Conservation (phyloP, 306 rosid genomes). For the Ormosia semicastrata region DNA sequence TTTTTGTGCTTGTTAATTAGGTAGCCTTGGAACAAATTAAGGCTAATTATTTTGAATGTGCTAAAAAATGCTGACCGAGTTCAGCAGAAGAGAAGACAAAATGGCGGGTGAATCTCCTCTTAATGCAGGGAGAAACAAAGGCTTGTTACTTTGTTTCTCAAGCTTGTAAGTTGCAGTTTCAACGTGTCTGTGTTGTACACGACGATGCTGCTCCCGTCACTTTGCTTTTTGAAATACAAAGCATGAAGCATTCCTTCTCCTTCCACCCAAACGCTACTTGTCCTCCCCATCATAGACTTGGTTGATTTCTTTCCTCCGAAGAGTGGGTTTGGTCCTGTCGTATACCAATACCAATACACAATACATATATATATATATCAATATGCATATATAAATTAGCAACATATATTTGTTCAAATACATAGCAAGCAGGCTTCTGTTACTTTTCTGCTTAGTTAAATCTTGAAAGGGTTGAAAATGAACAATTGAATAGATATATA, state of each 20-base stretch:
- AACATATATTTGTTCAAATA: no score
- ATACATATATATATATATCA: no score
- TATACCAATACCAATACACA: not conserved
- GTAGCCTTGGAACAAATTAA: not conserved
- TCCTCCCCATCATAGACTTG: slow-evolving; percentile 44
- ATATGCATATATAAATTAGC: not conserved
- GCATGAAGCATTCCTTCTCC: slow-evolving; percentile 82
- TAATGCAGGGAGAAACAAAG: slow-evolving; percentile 51
- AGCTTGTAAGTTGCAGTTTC: slow-evolving; percentile 44
- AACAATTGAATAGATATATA: no score
- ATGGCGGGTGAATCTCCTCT: slow-evolving; percentile 51
- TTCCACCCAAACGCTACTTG: slow-evolving; percentile 61
- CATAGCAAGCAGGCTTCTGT: no score
- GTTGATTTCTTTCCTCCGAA: slow-evolving; percentile 58
- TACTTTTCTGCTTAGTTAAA: no score
- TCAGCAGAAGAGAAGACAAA: slow-evolving; percentile 47
- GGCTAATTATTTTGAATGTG: not conserved
- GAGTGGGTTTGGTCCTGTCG: slow-evolving; percentile 57
- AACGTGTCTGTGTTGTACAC: slow-evolving; percentile 50
- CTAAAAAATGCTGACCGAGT: slow-evolving; percentile 18
- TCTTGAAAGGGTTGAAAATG: no score
- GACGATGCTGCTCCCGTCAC: slow-evolving; percentile 24
- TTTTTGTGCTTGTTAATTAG: no score
- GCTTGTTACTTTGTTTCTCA: slow-evolving; percentile 49
- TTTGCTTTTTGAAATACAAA: slow-evolving; percentile 41